Percentiles rank a stretch among this genome's conserved stretches.
Evolutionary conservation across 1,284 basidiomycete species (phyloP).

Genomic region (Leccinum glutinopallens): DNA sequence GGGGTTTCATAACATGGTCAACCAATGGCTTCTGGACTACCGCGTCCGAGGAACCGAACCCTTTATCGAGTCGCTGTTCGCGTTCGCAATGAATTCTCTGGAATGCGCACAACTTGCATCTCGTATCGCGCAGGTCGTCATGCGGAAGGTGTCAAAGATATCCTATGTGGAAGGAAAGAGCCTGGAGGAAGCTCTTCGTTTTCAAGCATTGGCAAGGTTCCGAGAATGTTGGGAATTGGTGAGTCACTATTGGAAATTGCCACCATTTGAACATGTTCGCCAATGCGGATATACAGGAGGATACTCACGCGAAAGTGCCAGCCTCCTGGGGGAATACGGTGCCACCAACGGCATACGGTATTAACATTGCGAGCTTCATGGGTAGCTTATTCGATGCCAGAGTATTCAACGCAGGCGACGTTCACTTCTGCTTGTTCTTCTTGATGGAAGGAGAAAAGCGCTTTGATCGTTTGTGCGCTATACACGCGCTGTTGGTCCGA

Average conservation of each 20-base stretch:
- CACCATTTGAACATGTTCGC: background rate
- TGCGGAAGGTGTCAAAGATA: conserved; percentile 15
- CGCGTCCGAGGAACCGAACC: conserved; percentile 18
- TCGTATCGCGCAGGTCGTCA: conserved; percentile 21
- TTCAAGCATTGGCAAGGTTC: conserved; percentile 24
- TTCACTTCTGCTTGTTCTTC: conserved; percentile 32
- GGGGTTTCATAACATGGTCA: conserved; percentile 22
- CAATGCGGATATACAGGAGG: conserved; percentile 19
- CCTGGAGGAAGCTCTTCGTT: conserved; percentile 25
- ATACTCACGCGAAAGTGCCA: conserved; percentile 11
- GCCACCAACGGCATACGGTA: conserved; percentile 18
- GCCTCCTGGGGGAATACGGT: background rate
- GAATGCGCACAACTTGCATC: conserved; percentile 24
- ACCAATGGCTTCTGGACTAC: conserved; percentile 27
- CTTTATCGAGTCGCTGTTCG: conserved; percentile 28
- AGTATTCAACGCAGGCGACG: conserved; percentile 29
- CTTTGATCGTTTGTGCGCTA: conserved; percentile 31
- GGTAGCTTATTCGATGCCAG: conserved; percentile 34
- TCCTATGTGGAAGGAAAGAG: conserved; percentile 20
- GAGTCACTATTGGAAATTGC: conserved; percentile 5
- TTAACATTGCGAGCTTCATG: conserved; percentile 37
- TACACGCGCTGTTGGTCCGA: conserved; percentile 32
- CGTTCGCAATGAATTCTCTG: conserved; percentile 18
- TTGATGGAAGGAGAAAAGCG: conserved; percentile 25
- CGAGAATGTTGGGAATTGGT: conserved; percentile 29